These are phyloP conservation scores for Trichoderma brevicompactum DNA, from an alignment of 2,329 filamentous ascomycete genomes.

Conservation along the genomic window DNA sequence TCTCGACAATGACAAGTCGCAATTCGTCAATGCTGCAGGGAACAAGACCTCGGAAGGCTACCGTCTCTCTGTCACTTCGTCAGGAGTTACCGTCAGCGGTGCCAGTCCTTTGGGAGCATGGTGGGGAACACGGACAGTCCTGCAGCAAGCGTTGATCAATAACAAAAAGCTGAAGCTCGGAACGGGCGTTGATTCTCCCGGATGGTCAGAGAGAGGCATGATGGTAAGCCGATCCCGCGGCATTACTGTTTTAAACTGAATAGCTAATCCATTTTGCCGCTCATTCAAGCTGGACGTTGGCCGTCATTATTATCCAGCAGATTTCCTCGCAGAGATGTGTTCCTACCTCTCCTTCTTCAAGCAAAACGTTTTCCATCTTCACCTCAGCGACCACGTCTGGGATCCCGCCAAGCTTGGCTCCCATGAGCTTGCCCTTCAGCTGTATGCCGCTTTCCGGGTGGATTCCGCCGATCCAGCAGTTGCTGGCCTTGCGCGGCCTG, in stretches of 20 bases:
- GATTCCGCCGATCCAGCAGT: constrained; percentile 39
- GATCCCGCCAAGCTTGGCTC: constrained; percentile 54
- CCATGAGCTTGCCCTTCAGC: constrained; percentile 51
- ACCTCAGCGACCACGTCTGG: constrained; percentile 55
- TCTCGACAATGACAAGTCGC: constrained; percentile 43
- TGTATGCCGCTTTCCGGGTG: constrained; percentile 52
- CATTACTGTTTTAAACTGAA: too few relatives aligned
- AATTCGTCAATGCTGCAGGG: constrained; percentile 51
- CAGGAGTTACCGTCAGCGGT: constrained; percentile 53
- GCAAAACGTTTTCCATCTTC: constrained; percentile 54
- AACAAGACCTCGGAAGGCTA: constrained; percentile 56
- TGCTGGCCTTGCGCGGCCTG: constrained; percentile 51
- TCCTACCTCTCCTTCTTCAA: constrained; percentile 55
- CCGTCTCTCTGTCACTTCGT: constrained; percentile 47
- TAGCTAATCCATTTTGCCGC: not conserved
- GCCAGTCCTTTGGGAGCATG: constrained; percentile 60
- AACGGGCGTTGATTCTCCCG: constrained; percentile 23
- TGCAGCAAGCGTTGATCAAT: constrained; percentile 54
- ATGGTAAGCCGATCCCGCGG: constrained; percentile 12
- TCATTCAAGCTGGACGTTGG: constrained; percentile 33
- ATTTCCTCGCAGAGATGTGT: constrained; percentile 50
- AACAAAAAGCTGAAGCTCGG: constrained; percentile 29
- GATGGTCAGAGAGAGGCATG: constrained; percentile 30
- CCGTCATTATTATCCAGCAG: constrained; percentile 34
- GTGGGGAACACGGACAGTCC: constrained; percentile 61